Conservation (phyloP, 2,329 filamentous ascomycete genomes). For the Beauveria caledonica region DNA sequence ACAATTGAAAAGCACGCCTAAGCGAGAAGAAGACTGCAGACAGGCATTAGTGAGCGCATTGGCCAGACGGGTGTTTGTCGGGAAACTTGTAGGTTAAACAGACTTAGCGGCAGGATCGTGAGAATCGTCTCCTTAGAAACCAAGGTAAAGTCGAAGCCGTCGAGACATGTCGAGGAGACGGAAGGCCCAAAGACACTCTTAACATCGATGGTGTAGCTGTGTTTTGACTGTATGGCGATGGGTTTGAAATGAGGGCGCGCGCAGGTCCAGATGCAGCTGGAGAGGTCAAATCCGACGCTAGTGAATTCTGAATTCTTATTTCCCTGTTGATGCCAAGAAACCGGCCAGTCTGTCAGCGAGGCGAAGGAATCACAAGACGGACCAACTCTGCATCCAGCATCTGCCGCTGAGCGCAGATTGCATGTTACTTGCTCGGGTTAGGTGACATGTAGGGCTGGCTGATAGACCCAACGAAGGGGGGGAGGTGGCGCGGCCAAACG, state of each 20-base stretch:
- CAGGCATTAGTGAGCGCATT: not conserved
- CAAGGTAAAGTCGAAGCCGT: constrained; percentile 23
- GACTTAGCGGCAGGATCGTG: constrained; percentile 16
- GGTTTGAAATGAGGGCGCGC: not conserved
- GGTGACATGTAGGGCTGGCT: not conserved
- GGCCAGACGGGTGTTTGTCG: too few relatives aligned
- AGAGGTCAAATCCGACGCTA: not conserved
- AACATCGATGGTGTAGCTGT: constrained; percentile 4
- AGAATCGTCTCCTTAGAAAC: constrained; percentile 22
- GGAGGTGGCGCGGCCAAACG: not conserved
- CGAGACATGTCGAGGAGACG: constrained; percentile 15
- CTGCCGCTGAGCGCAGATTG: not conserved
- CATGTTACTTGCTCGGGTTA: not conserved
- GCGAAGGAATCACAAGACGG: not conserved
- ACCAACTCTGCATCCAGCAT: not conserved
- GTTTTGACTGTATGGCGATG: not conserved
- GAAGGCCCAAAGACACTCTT: constrained; percentile 15
- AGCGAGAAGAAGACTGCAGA: not conserved
- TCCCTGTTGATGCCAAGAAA: not conserved
- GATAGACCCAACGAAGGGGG: not conserved
- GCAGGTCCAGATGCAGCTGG: not conserved
- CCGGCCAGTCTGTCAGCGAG: not conserved
- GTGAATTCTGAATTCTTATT: too few relatives aligned
- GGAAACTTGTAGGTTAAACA: constrained; percentile 13
- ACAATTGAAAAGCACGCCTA: constrained; percentile 12